Base-by-base conservation (phyloP, 2,329 filamentous ascomycete genomes). In the Dothideomycetidae sp. region DNA sequence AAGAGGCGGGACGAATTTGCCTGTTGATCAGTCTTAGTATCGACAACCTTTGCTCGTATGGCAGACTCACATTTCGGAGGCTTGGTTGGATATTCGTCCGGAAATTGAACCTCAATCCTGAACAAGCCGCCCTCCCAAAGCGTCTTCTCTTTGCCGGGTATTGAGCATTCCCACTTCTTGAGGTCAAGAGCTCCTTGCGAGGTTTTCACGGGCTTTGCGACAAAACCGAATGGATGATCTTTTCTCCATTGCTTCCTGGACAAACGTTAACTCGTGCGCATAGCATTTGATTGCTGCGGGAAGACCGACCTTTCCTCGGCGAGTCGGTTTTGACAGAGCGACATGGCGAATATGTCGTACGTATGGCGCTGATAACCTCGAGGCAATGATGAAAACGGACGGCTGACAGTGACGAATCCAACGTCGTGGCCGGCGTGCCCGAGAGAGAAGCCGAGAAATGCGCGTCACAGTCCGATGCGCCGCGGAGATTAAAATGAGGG, bases 121-220 rank as follows among this genome's bases (percentile, higher is more conserved):
- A 96, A 96, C 9, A 94, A 64, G 2, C 90, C 90, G n/a, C 86
- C 86, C 53, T 93, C 86, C 90, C 90, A 98, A 14, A 96, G 77
- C 0, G 92, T 98, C 66, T 92, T 90, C 43, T 93, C 78, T 57
- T 93, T 94, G 53, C 92, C 90, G 3, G 90, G 90, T 30, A 98
- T 81, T 30, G 86, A 86, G 53, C 90, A 96, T 51, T 96, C 86
- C 90, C 90, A 98, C 46, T 76, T 73, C 70, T 94, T 93, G 46
- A 98, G 68, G 54, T 98, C 90, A 36, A 96, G 71, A 1, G 84
- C 75, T 39, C 85, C 86, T 48, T 83, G 71, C 12, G 77, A 60
- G 45, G 75, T 86, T 49, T 88, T 81, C 44, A 78, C 67, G 10
- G 92, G 90, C 55, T 86, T 83, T 15, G 90, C 90, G 59, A 81